Conservation (phyloP, 129 eudicot species). For the Flaveria linearis region DNA sequence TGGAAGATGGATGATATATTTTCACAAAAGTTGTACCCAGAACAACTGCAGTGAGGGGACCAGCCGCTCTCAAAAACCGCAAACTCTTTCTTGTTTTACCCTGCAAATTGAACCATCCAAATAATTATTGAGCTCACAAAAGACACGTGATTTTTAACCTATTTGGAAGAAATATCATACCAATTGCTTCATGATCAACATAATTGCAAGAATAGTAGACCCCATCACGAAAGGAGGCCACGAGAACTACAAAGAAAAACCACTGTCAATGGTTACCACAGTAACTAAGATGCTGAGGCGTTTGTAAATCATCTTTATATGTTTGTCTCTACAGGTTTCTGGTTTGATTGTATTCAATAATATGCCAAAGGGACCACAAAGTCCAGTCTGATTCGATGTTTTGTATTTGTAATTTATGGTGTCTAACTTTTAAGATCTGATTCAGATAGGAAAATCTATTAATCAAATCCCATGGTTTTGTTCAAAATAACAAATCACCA, state of each 20-base stretch:
- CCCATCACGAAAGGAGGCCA: slow-evolving; percentile 99
- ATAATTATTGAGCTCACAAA: slow-evolving; percentile 9
- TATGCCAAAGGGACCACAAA: neutral
- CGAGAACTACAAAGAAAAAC: slow-evolving; percentile 62
- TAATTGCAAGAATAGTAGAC: slow-evolving; percentile 67
- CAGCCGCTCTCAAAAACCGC: slow-evolving; percentile 80
- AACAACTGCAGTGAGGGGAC: slow-evolving; percentile 97
- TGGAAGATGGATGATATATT: slow-evolving; percentile 80
- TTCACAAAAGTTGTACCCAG: slow-evolving; percentile 84
- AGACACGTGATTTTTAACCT: neutral
- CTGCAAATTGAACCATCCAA: slow-evolving; percentile 38
- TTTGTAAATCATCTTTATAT: neutral
- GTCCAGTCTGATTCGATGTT: neutral
- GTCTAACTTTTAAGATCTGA: neutral
- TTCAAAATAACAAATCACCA: slow-evolving; percentile 6
- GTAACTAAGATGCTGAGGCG: neutral
- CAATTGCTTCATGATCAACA: slow-evolving; percentile 90
- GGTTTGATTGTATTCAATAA: neutral
- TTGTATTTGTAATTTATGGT: neutral
- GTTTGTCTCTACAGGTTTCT: neutral
- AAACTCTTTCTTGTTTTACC: slow-evolving; percentile 79
- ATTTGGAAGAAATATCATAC: slow-evolving; percentile 37
- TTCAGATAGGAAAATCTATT: neutral
- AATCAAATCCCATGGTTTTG: neutral
- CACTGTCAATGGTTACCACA: slow-evolving; percentile 19